These are phyloP conservation scores for Amesomyces nigricolor DNA, from an alignment of 2,329 filamentous ascomycete genomes.

Conservation along the genomic window DNA sequence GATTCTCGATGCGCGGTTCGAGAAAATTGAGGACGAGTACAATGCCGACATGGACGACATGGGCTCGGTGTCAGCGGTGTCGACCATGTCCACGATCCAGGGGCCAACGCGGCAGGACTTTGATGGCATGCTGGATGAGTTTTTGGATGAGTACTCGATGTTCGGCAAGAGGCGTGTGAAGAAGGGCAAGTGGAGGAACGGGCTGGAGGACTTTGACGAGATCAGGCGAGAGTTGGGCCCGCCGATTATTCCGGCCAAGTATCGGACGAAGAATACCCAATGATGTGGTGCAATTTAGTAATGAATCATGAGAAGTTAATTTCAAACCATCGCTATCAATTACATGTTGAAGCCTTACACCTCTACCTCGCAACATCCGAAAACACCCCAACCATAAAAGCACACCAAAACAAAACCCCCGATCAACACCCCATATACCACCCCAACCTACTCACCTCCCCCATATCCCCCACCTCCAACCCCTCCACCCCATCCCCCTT, in stretches of 20 bases:
- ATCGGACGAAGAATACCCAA: background rate
- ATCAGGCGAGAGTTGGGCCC: constrained; percentile 75
- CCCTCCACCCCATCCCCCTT: background rate
- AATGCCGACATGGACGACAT: constrained; percentile 44
- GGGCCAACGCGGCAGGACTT: constrained; percentile 73
- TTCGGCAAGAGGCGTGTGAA: constrained; percentile 70
- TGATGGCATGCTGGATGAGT: constrained; percentile 87
- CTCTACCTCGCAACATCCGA: too few relatives aligned
- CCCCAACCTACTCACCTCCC: constrained; percentile 9
- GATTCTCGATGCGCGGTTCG: constrained; percentile 83
- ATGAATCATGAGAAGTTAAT: background rate
- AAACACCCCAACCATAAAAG: background rate
- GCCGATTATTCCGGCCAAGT: constrained; percentile 49
- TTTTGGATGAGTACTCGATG: constrained; percentile 68
- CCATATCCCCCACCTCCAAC: background rate
- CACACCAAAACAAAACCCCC: background rate
- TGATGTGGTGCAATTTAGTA: background rate
- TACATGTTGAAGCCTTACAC: background rate
- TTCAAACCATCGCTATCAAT: background rate
- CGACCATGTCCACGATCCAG: constrained; percentile 64
- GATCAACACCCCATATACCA: constrained; percentile 10
- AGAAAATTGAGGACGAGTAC: constrained; percentile 79
- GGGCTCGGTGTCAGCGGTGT: constrained; percentile 56
- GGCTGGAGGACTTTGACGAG: constrained; percentile 86
- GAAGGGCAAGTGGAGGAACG: constrained; percentile 73